These are phyloP conservation scores for Aureobasidium sp. DNA, from an alignment of 2,329 filamentous ascomycete genomes.

Conservation along the genomic window DNA sequence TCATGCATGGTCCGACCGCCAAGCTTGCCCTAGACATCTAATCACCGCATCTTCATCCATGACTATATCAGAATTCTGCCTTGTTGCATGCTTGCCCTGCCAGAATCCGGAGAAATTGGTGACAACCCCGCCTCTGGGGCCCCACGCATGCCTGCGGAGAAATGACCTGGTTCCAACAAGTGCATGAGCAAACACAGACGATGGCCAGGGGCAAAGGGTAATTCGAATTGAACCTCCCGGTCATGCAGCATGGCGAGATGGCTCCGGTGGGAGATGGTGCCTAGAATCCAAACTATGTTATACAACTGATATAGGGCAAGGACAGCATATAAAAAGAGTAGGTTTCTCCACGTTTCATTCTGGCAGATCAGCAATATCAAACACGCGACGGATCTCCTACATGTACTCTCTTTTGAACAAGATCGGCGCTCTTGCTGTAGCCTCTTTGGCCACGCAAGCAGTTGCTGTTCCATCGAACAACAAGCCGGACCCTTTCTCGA, in stretches of 20 bases:
- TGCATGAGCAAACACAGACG: neutral
- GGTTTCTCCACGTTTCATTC: neutral
- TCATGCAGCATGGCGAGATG: neutral
- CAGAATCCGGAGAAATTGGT: neutral
- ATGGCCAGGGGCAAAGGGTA: neutral
- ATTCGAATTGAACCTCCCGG: neutral
- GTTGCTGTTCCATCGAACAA: neutral
- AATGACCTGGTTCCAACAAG: neutral
- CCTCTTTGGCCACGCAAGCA: neutral
- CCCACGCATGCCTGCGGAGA: conserved; percentile 1
- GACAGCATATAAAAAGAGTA: neutral
- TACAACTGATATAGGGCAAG: neutral
- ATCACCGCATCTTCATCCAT: neutral
- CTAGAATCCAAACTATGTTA: neutral
- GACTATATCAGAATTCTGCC: neutral
- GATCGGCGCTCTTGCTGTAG: neutral
- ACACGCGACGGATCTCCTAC: neutral
- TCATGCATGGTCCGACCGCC: too few relatives aligned
- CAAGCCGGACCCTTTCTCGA: conserved; percentile 10
- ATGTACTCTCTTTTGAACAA: conserved; percentile 1
- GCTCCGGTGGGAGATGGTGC: neutral
- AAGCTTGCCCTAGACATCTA: too few relatives aligned
- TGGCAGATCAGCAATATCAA: conserved; percentile 5
- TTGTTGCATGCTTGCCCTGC: neutral
- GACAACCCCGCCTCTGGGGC: conserved; percentile 2